phyloP scores from a whole-genome alignment of 73 alveolate species.

The Uronychia setigera region DNA sequence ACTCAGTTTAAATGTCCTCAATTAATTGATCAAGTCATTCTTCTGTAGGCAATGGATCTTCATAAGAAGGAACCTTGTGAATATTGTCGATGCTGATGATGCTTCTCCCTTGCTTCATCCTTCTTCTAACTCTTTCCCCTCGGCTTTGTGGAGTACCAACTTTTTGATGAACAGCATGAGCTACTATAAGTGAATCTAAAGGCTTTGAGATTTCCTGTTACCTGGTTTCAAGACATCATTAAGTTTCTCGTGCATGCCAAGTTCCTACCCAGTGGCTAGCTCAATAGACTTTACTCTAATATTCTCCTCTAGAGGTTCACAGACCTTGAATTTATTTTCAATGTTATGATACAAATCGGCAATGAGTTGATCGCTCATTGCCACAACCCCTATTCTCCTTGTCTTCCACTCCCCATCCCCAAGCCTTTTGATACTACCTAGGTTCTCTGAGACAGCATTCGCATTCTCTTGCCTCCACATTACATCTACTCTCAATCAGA shows the following conservation, averaged over 20 bases:
- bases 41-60: too few species aligned
- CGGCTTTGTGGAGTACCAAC: not conserved
- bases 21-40: not conserved
- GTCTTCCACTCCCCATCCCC: not conserved
- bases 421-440: not conserved
- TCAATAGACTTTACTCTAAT: not conserved
- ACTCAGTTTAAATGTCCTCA: not conserved
- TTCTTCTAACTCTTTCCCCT: not conserved
- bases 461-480: not conserved
- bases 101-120: not conserved
- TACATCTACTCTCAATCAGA: not conserved
- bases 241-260: not conserved
- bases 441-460: not conserved
- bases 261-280: not conserved
- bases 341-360: not conserved
- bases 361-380: not conserved
- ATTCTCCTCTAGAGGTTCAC: not conserved
- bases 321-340: not conserved
- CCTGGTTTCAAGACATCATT: not conserved
- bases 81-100: too few species aligned
- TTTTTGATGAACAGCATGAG: not conserved
- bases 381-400: not conserved
- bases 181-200: not conserved
- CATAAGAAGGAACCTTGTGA: too few species aligned
- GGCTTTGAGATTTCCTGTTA: not conserved